Percentiles rank a stretch among this genome's conserved stretches.
These are phyloP conservation scores for Suaeda aralocaspica DNA, from an alignment of 148 eudicot species.

Conservation along the genomic window DNA sequence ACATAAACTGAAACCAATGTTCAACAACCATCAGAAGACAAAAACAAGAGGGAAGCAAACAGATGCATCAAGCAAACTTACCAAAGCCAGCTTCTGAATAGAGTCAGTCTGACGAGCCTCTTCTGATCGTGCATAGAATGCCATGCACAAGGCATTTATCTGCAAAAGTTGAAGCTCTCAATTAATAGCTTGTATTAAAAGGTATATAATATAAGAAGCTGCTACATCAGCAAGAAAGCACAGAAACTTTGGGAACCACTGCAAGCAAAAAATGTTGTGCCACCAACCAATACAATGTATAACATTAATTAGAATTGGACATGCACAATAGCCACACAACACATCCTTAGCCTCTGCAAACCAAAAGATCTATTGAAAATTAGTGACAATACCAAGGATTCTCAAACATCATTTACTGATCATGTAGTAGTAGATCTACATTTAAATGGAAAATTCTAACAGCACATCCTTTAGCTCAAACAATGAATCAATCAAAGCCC, in stretches of 20 bases:
- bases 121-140: conserved; percentile 93
- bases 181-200: neutral
- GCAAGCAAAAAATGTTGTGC: neutral
- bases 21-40: neutral
- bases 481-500: no score
- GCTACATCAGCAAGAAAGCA: neutral
- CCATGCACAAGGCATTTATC: conserved; percentile 97
- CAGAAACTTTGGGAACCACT: neutral
- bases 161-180: conserved; percentile 32
- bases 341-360: neutral
- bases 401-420: neutral
- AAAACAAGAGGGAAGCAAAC: neutral
- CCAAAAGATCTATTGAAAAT: neutral
- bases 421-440: neutral
- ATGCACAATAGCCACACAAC: neutral
- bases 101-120: conserved; percentile 97
- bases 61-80: conserved; percentile 25
- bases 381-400: no score
- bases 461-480: neutral
- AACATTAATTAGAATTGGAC: neutral
- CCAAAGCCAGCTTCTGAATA: conserved; percentile 91
- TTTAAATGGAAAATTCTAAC: neutral
- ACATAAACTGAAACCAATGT: conserved; percentile 6
- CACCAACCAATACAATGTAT: no score
- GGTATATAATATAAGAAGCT: neutral